Percentiles rank a stretch among this genome's conserved stretches.
Conservation (phyloP, 306 rosid genomes). For the Luffa acutangula region DNA sequence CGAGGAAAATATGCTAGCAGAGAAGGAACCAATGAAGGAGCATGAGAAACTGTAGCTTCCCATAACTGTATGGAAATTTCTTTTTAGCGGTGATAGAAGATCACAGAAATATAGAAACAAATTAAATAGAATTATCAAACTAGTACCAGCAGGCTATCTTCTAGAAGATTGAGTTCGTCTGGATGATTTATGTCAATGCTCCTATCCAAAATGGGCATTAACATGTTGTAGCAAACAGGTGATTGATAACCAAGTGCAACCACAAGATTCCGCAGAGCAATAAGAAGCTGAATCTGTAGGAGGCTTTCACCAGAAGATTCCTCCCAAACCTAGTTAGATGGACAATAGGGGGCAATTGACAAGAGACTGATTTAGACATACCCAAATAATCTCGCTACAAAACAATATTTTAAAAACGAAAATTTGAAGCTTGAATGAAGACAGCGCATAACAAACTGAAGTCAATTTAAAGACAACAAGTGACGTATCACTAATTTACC, state of each 20-base stretch:
- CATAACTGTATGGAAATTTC: constrained; percentile 59
- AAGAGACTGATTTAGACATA: neutral
- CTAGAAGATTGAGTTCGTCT: constrained; percentile 81
- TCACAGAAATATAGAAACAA: constrained; percentile 8
- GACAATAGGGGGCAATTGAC: neutral
- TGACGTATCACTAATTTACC: neutral
- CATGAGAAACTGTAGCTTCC: constrained; percentile 94
- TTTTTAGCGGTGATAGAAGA: constrained; percentile 15
- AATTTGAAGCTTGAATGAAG: neutral
- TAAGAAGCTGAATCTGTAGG: constrained; percentile 86
- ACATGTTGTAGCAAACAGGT: constrained; percentile 66
- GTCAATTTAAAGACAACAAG: neutral
- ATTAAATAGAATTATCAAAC: constrained; percentile 16
- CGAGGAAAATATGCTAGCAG: constrained; percentile 64
- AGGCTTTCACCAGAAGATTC: constrained; percentile 91
- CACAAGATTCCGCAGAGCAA: constrained; percentile 86
- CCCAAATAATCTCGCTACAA: neutral
- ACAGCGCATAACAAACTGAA: neutral
- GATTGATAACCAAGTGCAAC: constrained; percentile 80
- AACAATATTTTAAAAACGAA: neutral
- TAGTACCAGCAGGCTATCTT: constrained; percentile 94
- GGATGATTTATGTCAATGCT: constrained; percentile 89
- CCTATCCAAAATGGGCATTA: constrained; percentile 70
- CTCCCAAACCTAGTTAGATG: constrained; percentile 69
- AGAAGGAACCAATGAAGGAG: constrained; percentile 90